A percentile compares a stretch with the other conserved stretches of the same genome.
Evolutionary conservation across 495 filamentous ascomycete species (phyloP).

Genomic region (Hypoxylon crocopeplum): DNA sequence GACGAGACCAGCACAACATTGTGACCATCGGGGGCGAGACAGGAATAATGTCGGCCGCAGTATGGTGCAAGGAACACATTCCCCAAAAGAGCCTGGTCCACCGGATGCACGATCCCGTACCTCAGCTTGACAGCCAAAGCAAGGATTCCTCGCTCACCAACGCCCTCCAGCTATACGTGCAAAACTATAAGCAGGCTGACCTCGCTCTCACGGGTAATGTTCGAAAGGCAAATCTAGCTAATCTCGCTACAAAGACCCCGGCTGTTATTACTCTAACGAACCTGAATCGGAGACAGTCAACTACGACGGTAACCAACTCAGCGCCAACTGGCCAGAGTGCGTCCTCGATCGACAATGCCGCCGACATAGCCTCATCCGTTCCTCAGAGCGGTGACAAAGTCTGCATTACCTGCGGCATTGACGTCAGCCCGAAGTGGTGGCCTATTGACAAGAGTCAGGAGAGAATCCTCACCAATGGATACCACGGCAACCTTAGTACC

Average conservation of each 20-base stretch:
- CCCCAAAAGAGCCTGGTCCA: constrained; percentile 73
- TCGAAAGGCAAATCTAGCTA: constrained; percentile 73
- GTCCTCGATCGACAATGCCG: constrained; percentile 16
- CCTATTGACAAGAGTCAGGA: constrained; percentile 50
- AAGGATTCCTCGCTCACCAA: constrained; percentile 54
- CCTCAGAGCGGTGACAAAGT: constrained; percentile 50
- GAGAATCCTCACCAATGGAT: constrained; percentile 50
- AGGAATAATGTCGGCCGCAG: constrained; percentile 75
- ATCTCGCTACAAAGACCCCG: constrained; percentile 50
- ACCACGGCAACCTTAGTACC: constrained; percentile 45
- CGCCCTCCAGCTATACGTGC: constrained; percentile 83
- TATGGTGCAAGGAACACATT: constrained; percentile 91
- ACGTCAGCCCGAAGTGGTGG: constrained; percentile 70
- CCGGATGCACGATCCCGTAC: constrained; percentile 74
- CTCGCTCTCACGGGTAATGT: constrained; percentile 87
- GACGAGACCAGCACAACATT: constrained; percentile 74
- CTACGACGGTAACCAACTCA: constrained; percentile 32
- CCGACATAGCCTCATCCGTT: constrained; percentile 16
- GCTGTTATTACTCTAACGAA: constrained; percentile 27
- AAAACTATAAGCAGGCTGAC: constrained; percentile 94
- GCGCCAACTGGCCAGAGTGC: constrained; percentile 13
- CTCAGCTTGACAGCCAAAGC: constrained; percentile 55
- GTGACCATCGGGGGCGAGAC: constrained; percentile 77
- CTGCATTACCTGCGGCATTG: constrained; percentile 64
- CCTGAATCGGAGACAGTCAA: constrained; percentile 49